Base-by-base conservation (phyloP, 2,329 filamentous ascomycete genomes). In the Alternaria panax region DNA sequence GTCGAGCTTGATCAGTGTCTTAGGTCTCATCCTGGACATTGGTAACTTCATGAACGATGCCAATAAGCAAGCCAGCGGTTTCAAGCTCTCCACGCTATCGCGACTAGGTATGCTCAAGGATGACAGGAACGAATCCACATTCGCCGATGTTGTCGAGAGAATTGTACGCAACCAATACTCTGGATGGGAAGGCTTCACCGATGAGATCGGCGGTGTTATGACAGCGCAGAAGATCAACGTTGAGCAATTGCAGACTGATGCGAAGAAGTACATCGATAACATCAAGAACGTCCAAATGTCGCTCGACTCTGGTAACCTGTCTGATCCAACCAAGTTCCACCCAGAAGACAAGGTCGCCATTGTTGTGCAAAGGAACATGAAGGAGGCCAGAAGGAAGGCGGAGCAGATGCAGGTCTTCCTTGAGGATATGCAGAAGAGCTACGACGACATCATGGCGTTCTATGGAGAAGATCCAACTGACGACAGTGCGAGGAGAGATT, bases 11-110 rank as follows among this genome's bases (percentile, higher is more conserved):
- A 97, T 98, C 90, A 97, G 96, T 67, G 93, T 99, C 46, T 87
- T 99, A 57, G 93, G 94, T 59, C 85, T 98, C 63, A 99, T 99
- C 79, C 83, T 99, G 71, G 94, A 97, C 78, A 97, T 99, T 74
- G 95, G 95, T 79, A 99, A 99, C 80, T 99, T 97, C 85, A 99
- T 99, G 95, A 99, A 99, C 83, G 95, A 98, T 76, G 90, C 93
- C 55, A 98, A 97, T 81, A 99, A 99, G 82, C 95, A 98, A 80
- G 95, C 95, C 4, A 92, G 90, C 58, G 95, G 95, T 63, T 99
- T 99, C 89, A 99, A 99, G 83, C 87, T 99, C 14, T 95, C 93
- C 74, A 97, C 95, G 6, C 88, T 99, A 48, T 92, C 92, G 27
- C 89, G 95, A 55, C 83, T 99, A 55, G 93, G 91, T 62, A 98